Percentiles rank a stretch among this genome's conserved stretches.
These are phyloP conservation scores for Aureobasidium subglaciale DNA, from an alignment of 2,329 filamentous ascomycete genomes.

Conservation along the genomic window DNA sequence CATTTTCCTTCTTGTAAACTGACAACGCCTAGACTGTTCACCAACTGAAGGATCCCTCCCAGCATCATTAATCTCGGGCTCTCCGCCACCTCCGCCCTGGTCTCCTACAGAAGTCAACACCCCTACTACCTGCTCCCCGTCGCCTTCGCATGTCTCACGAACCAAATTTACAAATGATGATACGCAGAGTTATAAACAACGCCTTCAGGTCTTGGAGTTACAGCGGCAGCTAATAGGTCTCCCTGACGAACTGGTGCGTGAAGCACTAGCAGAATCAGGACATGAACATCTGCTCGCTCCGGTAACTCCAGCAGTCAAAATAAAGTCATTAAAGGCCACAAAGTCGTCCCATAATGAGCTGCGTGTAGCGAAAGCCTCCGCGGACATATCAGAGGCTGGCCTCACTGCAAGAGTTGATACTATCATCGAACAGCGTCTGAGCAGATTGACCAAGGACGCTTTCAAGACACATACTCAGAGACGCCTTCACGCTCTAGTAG, in stretches of 20 bases:
- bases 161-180: background rate
- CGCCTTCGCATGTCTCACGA: background rate
- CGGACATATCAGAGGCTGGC: background rate
- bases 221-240: background rate
- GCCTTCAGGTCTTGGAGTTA: background rate
- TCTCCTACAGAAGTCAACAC: conserved; percentile 4
- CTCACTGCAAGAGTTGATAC: background rate
- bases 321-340: background rate
- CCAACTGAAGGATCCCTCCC: background rate
- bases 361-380: background rate
- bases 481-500: background rate
- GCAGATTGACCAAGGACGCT: background rate
- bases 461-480: background rate
- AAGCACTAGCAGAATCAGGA: background rate
- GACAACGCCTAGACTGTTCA: background rate
- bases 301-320: too few species aligned
- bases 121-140: background rate
- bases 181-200: background rate
- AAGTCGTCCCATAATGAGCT: background rate
- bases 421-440: background rate
- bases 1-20: background rate
- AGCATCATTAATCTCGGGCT: background rate
- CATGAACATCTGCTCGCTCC: background rate
- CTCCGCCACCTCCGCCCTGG: background rate
- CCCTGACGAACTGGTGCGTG: background rate